Conservation (phyloP, 805 yeast species). For the Metschnikowia koreensis region DNA sequence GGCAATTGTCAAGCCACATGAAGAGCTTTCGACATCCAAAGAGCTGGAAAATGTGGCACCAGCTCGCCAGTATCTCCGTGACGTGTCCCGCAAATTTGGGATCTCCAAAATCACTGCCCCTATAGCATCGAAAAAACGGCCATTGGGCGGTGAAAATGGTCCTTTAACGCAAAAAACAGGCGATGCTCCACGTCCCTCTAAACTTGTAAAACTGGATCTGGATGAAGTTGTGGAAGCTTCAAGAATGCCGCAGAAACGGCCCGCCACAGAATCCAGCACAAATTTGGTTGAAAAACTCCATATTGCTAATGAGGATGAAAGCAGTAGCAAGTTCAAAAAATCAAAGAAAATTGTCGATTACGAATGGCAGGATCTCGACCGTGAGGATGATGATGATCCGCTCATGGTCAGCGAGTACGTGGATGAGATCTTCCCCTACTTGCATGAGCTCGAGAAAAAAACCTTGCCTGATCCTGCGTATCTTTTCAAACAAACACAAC, state of each 20-base stretch:
- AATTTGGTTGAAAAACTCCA: slow-evolving; percentile 25
- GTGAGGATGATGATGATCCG: slow-evolving; percentile 66
- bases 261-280: slow-evolving; percentile 55
- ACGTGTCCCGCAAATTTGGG: slow-evolving; percentile 39
- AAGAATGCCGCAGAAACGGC: slow-evolving; percentile 48
- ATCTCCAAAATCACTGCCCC: slow-evolving; percentile 8
- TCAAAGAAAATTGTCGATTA: slow-evolving; percentile 40
- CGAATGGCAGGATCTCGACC: slow-evolving; percentile 72
- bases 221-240: neutral
- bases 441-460: slow-evolving; percentile 66
- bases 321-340: slow-evolving; percentile 30
- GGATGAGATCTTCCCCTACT: slow-evolving; percentile 76
- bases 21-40: neutral
- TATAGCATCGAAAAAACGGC: slow-evolving; percentile 25
- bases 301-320: slow-evolving; percentile 7
- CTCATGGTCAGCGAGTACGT: slow-evolving; percentile 93
- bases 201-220: slow-evolving; percentile 10
- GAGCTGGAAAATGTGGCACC: neutral
- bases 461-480: slow-evolving; percentile 76
- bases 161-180: slow-evolving; percentile 26
- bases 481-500: slow-evolving; percentile 57
- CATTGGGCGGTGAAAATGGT: slow-evolving; percentile 32
- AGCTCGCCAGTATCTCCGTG: slow-evolving; percentile 29
- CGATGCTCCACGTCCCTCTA: slow-evolving; percentile 5
- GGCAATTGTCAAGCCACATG: neutral